A percentile compares a stretch with the other conserved stretches of the same genome.
Evolutionary conservation across 2,329 filamentous ascomycete genomes (phyloP).

Genomic region (Chrysosporium queenslandicum): DNA sequence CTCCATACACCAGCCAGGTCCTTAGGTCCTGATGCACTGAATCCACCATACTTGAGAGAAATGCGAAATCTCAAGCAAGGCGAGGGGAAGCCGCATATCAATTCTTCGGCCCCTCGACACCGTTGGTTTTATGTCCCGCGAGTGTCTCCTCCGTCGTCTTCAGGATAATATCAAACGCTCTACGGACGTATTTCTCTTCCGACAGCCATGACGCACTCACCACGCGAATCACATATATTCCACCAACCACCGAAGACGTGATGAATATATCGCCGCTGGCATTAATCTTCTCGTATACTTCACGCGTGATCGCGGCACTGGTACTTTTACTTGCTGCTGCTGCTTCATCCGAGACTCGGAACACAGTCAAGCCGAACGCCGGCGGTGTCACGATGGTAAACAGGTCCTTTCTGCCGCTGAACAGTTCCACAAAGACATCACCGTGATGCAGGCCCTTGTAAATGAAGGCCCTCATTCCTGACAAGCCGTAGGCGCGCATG

Average conservation of each 20-base stretch:
- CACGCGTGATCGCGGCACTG: conserved; percentile 53
- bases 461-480: conserved; percentile 65
- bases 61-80: neutral
- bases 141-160: conserved; percentile 49
- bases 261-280: conserved; percentile 67
- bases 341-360: conserved; percentile 49
- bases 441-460: conserved; percentile 57
- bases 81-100: neutral
- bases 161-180: conserved; percentile 65
- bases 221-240: conserved; percentile 68
- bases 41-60: too few species aligned
- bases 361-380: conserved; percentile 67
- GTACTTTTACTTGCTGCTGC: conserved; percentile 6
- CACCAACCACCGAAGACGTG: conserved; percentile 64
- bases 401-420: conserved; percentile 54
- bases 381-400: conserved; percentile 68
- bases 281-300: conserved; percentile 67
- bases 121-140: conserved; percentile 3
- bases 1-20: neutral
- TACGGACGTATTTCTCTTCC: conserved; percentile 61
- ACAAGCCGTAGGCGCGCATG: conserved; percentile 67
- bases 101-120: neutral
- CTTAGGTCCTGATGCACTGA: neutral
- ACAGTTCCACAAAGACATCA: conserved; percentile 55
- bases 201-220: conserved; percentile 61